Conservation (phyloP, 2,329 filamentous ascomycete species). For the Xylaria sp. region DNA sequence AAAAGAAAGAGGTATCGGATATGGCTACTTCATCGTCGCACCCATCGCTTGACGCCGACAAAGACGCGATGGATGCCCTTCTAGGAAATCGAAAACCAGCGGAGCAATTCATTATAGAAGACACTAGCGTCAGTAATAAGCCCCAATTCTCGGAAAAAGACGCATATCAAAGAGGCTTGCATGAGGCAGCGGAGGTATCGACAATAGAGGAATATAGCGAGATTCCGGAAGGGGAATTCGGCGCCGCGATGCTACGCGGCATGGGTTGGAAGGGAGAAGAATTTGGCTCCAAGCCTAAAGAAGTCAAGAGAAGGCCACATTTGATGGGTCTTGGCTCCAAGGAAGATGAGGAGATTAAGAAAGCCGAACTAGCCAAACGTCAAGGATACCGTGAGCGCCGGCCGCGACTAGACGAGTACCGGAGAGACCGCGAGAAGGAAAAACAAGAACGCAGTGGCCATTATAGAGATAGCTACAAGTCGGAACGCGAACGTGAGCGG, state of each 20-base stretch:
- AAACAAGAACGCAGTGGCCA: slow-evolving; percentile 56
- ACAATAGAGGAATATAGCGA: slow-evolving; percentile 86
- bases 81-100: slow-evolving; percentile 62
- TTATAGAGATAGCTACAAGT: slow-evolving; percentile 58
- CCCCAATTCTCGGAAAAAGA: slow-evolving; percentile 67
- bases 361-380: slow-evolving; percentile 65
- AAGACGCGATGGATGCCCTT: slow-evolving; percentile 73
- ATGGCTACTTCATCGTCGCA: slow-evolving; percentile 35
- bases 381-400: slow-evolving; percentile 53
- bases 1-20: slow-evolving; percentile 18
- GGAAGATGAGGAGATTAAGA: slow-evolving; percentile 78
- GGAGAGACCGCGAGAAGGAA: slow-evolving; percentile 58
- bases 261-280: slow-evolving; percentile 92
- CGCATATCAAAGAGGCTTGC: slow-evolving; percentile 76
- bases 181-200: slow-evolving; percentile 77
- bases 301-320: slow-evolving; percentile 78
- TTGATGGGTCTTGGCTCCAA: slow-evolving; percentile 91
- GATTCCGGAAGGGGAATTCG: slow-evolving; percentile 94
- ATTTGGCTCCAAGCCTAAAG: slow-evolving; percentile 64
- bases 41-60: slow-evolving; percentile 51
- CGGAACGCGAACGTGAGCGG: slow-evolving; percentile 58
- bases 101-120: slow-evolving; percentile 63
- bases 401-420: slow-evolving; percentile 63
- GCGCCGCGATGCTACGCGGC: slow-evolving; percentile 85
- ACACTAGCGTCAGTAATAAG: slow-evolving; percentile 37